Percentiles rank a stretch among this genome's conserved stretches.
Evolutionary conservation across 495 filamentous ascomycete species (phyloP).

Genomic region (Aspergillus bertholletiae): DNA sequence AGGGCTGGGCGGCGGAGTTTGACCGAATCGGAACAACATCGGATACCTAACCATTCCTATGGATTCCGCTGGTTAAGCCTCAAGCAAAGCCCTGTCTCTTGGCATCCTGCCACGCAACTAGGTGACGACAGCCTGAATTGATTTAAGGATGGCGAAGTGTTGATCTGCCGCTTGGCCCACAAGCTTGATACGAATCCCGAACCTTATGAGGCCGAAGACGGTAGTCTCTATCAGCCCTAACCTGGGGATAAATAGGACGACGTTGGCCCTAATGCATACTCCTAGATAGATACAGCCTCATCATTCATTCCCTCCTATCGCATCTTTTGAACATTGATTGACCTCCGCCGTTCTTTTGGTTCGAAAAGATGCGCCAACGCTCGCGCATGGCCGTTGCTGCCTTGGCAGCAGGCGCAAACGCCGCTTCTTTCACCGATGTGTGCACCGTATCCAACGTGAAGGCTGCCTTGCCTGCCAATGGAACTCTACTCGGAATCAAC

Average conservation of each 20-base stretch:
- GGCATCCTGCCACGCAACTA: not conserved
- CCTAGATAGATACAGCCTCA: not conserved
- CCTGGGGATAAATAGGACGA: not conserved
- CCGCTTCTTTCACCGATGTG: conserved; percentile 26
- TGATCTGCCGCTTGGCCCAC: not conserved
- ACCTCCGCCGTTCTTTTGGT: conserved; percentile 4
- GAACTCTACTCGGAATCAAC: conserved; percentile 29
- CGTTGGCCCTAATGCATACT: not conserved
- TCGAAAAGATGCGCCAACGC: conserved; percentile 22
- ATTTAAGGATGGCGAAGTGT: not conserved
- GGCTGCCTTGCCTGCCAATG: conserved; percentile 29
- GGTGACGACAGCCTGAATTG: not conserved
- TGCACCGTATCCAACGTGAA: conserved; percentile 33
- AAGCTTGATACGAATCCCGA: not conserved
- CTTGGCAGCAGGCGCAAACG: conserved; percentile 25
- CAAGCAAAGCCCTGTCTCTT: not conserved
- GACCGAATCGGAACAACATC: no score
- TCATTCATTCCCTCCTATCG: not conserved
- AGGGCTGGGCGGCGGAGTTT: no score
- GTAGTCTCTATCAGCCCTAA: not conserved
- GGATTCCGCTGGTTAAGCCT: no score
- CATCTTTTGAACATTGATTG: not conserved
- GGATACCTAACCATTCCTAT: no score
- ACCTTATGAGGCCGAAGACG: not conserved
- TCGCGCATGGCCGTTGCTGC: conserved; percentile 20